Evolutionary conservation across 768 basidiomycete species (phyloP).

Genomic region (Boletus patriciae): DNA sequence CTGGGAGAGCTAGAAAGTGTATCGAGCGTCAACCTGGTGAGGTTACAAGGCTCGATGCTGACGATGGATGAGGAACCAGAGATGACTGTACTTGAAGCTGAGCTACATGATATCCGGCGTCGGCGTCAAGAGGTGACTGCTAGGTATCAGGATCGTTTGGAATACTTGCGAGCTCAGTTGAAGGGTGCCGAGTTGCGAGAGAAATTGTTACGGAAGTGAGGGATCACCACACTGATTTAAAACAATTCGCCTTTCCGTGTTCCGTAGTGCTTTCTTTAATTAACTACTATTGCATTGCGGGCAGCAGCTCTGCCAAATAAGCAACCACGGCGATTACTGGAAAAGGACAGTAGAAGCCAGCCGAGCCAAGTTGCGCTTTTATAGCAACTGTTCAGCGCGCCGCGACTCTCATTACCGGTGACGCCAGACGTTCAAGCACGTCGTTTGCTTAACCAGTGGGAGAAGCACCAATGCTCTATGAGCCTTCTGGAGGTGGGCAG

Average conservation of each 20-base stretch:
- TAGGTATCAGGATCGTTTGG: slow-evolving; percentile 74
- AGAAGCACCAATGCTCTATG: slow-evolving; percentile 13
- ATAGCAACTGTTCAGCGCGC: neutral
- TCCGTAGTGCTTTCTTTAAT: slow-evolving; percentile 18
- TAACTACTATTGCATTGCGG: neutral
- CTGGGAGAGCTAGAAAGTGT: slow-evolving; percentile 39
- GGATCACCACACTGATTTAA: neutral
- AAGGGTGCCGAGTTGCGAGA: slow-evolving; percentile 84
- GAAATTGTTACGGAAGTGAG: slow-evolving; percentile 66
- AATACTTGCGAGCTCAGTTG: slow-evolving; percentile 77
- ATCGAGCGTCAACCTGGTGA: slow-evolving; percentile 51
- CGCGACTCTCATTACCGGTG: neutral
- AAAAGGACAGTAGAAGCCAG: neutral
- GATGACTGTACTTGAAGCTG: slow-evolving; percentile 44
- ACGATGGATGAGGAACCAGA: slow-evolving; percentile 39
- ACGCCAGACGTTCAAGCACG: neutral
- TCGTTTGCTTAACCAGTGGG: neutral
- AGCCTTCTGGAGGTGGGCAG: slow-evolving; percentile 19
- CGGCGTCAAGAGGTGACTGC: slow-evolving; percentile 68
- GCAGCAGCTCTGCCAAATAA: neutral
- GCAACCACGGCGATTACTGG: neutral
- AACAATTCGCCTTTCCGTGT: slow-evolving; percentile 11
- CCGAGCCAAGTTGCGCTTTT: neutral
- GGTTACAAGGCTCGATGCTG: slow-evolving; percentile 33
- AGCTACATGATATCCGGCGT: slow-evolving; percentile 68